Percentiles rank a stretch among this genome's conserved stretches.
Evolutionary conservation across 1,284 basidiomycete genomes (phyloP).

Genomic region (Trichosporon coremiiforme): DNA sequence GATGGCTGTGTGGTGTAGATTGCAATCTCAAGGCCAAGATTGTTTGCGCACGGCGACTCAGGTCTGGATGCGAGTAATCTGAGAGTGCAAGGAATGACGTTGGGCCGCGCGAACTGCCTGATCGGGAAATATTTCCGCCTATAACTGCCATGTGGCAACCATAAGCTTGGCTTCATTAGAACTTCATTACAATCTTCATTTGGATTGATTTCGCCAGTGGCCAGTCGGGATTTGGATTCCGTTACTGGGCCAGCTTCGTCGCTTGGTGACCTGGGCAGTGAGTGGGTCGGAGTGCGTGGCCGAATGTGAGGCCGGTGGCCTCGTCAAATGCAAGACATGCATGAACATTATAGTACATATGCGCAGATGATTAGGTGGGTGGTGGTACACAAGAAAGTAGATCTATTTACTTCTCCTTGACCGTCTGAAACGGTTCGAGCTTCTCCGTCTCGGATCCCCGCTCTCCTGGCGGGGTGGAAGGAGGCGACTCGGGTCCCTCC

Average conservation of each 20-base stretch:
- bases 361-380: not conserved
- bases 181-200: too few relatives aligned
- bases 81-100: not conserved
- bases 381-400: not conserved
- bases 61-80: not conserved
- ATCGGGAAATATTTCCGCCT: not conserved
- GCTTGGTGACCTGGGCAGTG: too few relatives aligned
- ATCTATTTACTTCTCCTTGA: not conserved
- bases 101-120: not conserved
- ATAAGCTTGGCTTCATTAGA: not conserved
- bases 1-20: not conserved
- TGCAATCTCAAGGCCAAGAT: not conserved
- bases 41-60: conserved; percentile 1
- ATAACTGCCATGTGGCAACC: not conserved
- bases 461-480: not conserved
- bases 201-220: too few relatives aligned
- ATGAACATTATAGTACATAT: conserved; percentile 3
- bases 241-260: too few relatives aligned
- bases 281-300: too few relatives aligned
- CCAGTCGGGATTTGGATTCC: too few relatives aligned
- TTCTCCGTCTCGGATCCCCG: not conserved
- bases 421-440: not conserved
- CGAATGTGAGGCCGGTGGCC: not conserved
- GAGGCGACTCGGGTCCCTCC: conserved; percentile 1
- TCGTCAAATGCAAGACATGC: not conserved